A percentile compares a stretch with the other conserved stretches of the same genome.
Evolutionary conservation across 257 asterid species (phyloP).

Genomic region (Agastache rugosa): DNA sequence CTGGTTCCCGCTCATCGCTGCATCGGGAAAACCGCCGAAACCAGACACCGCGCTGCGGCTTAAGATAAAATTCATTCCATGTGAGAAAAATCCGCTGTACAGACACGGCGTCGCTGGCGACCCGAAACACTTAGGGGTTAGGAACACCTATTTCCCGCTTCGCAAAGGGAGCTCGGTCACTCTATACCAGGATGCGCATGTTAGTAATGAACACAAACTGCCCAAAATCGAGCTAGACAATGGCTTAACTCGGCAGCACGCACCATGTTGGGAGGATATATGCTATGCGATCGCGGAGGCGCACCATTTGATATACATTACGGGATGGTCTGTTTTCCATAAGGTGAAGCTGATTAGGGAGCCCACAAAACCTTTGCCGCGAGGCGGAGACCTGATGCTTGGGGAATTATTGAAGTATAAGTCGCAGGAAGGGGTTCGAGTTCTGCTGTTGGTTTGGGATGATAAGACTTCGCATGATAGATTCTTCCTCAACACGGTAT

Average conservation of each 20-base stretch:
- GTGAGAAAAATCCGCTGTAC: constrained; percentile 60
- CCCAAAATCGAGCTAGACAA: constrained; percentile 65
- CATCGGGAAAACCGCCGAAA: constrained; percentile 64
- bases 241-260: constrained; percentile 53
- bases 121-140: constrained; percentile 59
- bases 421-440: constrained; percentile 95
- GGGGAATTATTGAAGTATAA: constrained; percentile 92
- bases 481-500: constrained; percentile 72
- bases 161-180: constrained; percentile 76
- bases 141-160: constrained; percentile 69
- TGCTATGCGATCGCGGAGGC: constrained; percentile 87
- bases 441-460: constrained; percentile 89
- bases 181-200: constrained; percentile 90
- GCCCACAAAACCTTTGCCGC: constrained; percentile 70
- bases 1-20: constrained; percentile 51
- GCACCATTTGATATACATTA: constrained; percentile 85
- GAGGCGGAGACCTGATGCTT: constrained; percentile 85
- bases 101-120: constrained; percentile 78
- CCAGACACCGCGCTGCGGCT: constrained; percentile 57
- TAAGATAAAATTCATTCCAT: constrained; percentile 59
- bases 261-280: constrained; percentile 86
- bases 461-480: constrained; percentile 87
- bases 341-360: constrained; percentile 81
- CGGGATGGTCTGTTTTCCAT: constrained; percentile 89
- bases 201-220: constrained; percentile 43